Evolutionary conservation across 768 basidiomycete species (phyloP).

Genomic region (Chalciporus sphaerocephalus): DNA sequence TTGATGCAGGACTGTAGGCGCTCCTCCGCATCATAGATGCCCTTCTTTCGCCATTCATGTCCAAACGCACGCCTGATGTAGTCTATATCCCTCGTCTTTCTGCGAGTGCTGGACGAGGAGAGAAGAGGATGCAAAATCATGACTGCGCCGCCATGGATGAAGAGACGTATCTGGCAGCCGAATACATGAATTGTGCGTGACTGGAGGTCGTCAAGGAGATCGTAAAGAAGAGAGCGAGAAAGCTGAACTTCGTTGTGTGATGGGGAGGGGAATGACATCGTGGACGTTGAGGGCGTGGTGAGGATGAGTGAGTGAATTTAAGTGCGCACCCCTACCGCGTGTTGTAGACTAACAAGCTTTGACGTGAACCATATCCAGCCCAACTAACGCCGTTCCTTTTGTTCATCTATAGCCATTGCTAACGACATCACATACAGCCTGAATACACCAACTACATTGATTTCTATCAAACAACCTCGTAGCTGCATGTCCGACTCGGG

Average conservation of each 20-base stretch:
- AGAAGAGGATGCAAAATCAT: constrained; percentile 60
- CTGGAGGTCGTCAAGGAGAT: constrained; percentile 51
- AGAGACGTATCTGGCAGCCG: constrained; percentile 50
- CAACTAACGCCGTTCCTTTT: background rate
- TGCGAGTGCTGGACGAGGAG: constrained; percentile 39
- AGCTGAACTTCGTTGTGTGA: constrained; percentile 36
- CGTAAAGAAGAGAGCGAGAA: constrained; percentile 33
- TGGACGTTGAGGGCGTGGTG: background rate
- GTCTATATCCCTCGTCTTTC: constrained; percentile 63
- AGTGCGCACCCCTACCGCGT: background rate
- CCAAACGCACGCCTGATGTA: constrained; percentile 60
- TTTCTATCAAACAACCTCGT: constrained; percentile 1
- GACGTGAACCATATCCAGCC: background rate
- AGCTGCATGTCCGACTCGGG: background rate
- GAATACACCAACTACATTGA: too few relatives aligned
- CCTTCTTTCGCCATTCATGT: constrained; percentile 46
- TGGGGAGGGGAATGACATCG: constrained; percentile 15
- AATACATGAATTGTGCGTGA: constrained; percentile 43
- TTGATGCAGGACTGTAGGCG: constrained; percentile 55
- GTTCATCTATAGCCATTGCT: background rate
- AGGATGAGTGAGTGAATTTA: background rate
- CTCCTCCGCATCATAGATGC: constrained; percentile 48
- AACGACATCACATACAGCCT: too few relatives aligned
- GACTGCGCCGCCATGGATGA: constrained; percentile 69
- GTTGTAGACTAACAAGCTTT: background rate